These are phyloP conservation scores for Angophora floribunda DNA, from an alignment of 345 rosid species.

Conservation along the genomic window DNA sequence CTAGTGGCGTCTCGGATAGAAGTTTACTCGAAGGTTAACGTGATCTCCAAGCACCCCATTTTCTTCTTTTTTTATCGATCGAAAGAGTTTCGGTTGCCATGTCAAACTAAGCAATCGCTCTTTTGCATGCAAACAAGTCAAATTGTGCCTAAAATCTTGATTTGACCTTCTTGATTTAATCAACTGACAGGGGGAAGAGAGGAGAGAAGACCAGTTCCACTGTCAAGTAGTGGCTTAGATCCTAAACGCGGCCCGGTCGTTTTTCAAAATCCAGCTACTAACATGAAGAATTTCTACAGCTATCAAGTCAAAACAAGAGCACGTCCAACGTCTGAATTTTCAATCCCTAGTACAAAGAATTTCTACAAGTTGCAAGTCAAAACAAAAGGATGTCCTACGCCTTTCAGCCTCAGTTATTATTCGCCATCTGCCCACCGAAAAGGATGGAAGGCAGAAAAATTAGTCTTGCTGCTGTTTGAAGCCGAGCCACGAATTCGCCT, in stretches of 20 bases:
- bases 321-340: neutral
- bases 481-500: neutral
- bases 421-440: neutral
- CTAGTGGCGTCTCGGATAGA: neutral
- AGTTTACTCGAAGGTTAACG: neutral
- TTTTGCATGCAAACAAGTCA: neutral
- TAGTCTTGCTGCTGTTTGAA: neutral
- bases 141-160: neutral
- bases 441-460: neutral
- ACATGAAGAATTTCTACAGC: neutral
- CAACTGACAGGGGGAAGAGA: neutral
- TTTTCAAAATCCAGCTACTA: neutral
- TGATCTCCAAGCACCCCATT: neutral
- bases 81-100: too few species aligned
- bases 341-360: neutral
- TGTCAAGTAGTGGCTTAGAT: neutral
- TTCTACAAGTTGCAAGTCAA: neutral
- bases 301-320: neutral
- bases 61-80: too few species aligned
- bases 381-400: neutral
- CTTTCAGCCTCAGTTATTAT: neutral
- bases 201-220: neutral
- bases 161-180: neutral
- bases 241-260: neutral
- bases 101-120: too few species aligned